Evolutionary conservation across 2,329 filamentous ascomycete species (phyloP), one percentile per base, ranked within the genome.

Genomic region (Fusarium sp.): DNA sequence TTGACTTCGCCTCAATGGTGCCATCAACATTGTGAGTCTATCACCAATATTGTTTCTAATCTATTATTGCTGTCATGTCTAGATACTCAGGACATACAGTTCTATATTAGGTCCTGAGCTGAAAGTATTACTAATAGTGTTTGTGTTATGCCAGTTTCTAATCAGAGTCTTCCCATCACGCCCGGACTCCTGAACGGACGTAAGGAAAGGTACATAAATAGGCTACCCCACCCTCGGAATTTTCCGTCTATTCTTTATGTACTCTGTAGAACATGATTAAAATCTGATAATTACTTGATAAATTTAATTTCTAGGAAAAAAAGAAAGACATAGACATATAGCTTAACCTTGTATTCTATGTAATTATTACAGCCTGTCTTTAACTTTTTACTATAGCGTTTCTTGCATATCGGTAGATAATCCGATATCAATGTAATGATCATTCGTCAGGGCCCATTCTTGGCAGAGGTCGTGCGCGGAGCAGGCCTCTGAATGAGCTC

Each of bases 21-120:
- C 11, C 22, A n/a, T n/a, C 15, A 3, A 13, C 10, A 9, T 5
- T 30, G 22, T 7, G 28, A 31, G 22, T 48, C 22, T 18, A 7
- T 22, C 22, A 13, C 7, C 22, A 48, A 18, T 6, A 13, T n/a
- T 7, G 10, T 48, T 16, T 3, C 11, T 6, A 13, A 13, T 18
- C 3, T 12, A 9, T 3, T 12, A 1, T n/a, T 18, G 2, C 15
- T 18, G 3, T 13, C 6, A n/a, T n/a, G 7, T n/a, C 14, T 7
- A 22, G 3, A 15, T 15, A 12, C 13, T 20, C 12, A 7, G 1
- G 4, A 11, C 2, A 22, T 47, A n/a, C 12, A 45, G n/a, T 15
- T 22, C 8, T 47, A 5, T 11, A 15, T 22, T 1, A 8, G 5
- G 13, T 28, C 5, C 12, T 13, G 22, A 20, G 2, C 8, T 16